Base-by-base conservation (phyloP, 208 protist species). In the Wallacemonas sp. region DNA sequence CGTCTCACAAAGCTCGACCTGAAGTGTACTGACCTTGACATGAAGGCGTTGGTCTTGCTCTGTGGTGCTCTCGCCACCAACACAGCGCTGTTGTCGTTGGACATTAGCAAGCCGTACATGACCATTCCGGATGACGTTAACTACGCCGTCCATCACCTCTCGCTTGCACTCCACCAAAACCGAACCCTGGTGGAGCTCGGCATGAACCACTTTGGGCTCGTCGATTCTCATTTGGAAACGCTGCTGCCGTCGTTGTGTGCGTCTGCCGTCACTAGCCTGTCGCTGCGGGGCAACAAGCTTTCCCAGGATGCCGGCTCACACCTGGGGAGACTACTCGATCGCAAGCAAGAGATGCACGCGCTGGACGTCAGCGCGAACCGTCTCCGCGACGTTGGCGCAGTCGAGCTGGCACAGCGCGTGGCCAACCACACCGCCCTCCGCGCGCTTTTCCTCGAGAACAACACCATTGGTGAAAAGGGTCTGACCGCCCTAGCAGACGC, bases 361-460 rank as follows among this genome's bases (percentile, higher is more conserved):
- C 66, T 94, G 23, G 84, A 92, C 69, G 50, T 90, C 12, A 87
- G 76, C 20, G 71, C 57, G 29, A 94, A 94, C 61, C 75, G 84
- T 2, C 48, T 94, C 26, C 54, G 89, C 2, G 83, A 92, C 57
- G 76, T 75, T 20, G 89, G 89, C 12, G 84, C 81, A 3, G 23
- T 45, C 20, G 67, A 57, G 3, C 63, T 94, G 2, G 81, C 86
- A 12, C 32, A 29, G 26, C 67, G 69, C 8, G 49, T 94, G 7
- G 57, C 65, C 36, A 54, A 36, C 10, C 89, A 94, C 71, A 72
- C 67, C 0, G 45, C 66, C 5, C 65, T 94, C 23, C 48, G 61
- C 32, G 65, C 41, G 7, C 74, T 94, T 12, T 44, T 48, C 25
- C 18, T 92, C 8, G 65, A 66, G 26, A 85, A 65, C 69, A 89